phyloP scores from a whole-genome alignment of 345 rosid genomes.

The Eucalyptus cloeziana region DNA sequence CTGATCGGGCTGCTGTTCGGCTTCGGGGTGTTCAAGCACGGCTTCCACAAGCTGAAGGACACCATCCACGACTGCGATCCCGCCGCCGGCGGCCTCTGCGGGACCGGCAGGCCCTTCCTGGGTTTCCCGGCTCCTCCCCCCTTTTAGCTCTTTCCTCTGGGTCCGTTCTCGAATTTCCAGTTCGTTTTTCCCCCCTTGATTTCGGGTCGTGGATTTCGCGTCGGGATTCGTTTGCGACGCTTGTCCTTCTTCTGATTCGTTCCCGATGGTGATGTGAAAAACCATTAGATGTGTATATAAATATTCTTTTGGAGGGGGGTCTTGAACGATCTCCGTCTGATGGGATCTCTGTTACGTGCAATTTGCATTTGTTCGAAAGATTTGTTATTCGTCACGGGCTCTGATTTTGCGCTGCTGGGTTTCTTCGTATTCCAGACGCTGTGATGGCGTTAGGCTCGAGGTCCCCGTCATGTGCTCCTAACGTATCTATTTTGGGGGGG shows the following conservation, averaged over 20 bases:
- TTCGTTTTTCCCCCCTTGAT: background rate
- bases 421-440: background rate
- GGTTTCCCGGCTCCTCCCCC: conserved; percentile 33
- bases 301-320: background rate
- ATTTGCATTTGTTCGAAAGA: background rate
- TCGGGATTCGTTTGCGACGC: background rate
- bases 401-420: background rate
- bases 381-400: background rate
- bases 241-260: background rate
- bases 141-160: background rate
- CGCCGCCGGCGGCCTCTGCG: background rate
- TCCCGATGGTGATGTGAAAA: background rate
- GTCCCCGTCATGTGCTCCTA: background rate
- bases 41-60: conserved; percentile 67
- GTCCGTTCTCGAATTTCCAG: background rate
- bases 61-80: conserved; percentile 35
- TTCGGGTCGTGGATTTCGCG: background rate
- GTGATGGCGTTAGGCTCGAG: background rate
- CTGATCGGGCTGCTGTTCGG: conserved; percentile 68
- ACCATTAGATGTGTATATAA: background rate
- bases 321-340: background rate
- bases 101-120: conserved; percentile 34
- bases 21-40: conserved; percentile 75
- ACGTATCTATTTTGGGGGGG: background rate
- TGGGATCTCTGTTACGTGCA: background rate